Percentiles rank a stretch among this genome's conserved stretches.
These are phyloP conservation scores for Picea abies DNA, from an alignment of 83 land plant species.

Conservation along the genomic window DNA sequence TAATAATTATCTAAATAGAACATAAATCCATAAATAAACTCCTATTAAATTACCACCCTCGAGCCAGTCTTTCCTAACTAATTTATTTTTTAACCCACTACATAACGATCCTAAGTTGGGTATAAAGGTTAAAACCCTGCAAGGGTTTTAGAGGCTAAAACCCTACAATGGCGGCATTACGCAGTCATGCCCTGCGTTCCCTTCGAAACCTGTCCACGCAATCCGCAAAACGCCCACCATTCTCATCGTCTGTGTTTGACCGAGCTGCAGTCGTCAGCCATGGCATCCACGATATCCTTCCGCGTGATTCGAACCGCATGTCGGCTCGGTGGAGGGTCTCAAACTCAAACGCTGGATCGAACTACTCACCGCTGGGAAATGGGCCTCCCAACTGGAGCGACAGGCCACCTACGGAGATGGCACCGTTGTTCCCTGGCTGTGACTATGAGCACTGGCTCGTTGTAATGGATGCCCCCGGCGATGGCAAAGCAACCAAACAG, in stretches of 20 bases:
- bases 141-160: too few species aligned
- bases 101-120: too few species aligned
- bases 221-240: background rate
- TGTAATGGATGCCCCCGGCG: too few species aligned
- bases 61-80: too few species aligned
- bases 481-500: too few species aligned
- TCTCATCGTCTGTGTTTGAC: background rate
- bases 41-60: too few species aligned
- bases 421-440: slow-evolving; percentile 66
- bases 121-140: too few species aligned
- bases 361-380: slow-evolving; percentile 33
- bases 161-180: background rate
- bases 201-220: background rate
- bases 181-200: background rate
- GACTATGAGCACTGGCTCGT: slow-evolving; percentile 79
- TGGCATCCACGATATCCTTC: background rate
- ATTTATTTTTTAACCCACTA: too few species aligned
- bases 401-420: slow-evolving; percentile 67
- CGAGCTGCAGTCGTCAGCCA: background rate
- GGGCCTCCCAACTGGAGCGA: slow-evolving; percentile 24
- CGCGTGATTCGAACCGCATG: background rate
- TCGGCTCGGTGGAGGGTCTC: slow-evolving; percentile 11
- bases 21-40: too few species aligned
- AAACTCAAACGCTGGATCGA: background rate
- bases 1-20: too few species aligned